Conservation (phyloP, 2,329 filamentous ascomycete species). For the Aureobasidium pullulans region DNA sequence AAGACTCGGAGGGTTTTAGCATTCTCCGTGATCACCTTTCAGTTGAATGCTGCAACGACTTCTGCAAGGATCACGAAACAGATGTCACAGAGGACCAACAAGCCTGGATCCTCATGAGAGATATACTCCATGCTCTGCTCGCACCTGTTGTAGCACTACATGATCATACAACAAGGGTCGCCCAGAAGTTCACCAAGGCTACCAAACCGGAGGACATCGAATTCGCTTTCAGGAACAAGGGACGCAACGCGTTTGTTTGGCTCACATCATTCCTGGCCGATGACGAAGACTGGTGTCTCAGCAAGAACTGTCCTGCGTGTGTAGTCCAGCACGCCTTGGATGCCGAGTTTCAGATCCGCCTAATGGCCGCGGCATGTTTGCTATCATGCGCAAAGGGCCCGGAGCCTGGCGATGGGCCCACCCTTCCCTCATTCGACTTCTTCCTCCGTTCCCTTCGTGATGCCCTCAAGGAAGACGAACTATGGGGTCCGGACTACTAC, state of each 20-base stretch:
- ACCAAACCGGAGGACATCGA: slow-evolving; percentile 46
- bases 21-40: slow-evolving; percentile 37
- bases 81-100: slow-evolving; percentile 28
- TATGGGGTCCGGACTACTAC: slow-evolving; percentile 39
- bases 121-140: slow-evolving; percentile 52
- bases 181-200: slow-evolving; percentile 42
- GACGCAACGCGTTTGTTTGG: slow-evolving; percentile 51
- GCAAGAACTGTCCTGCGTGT: slow-evolving; percentile 48
- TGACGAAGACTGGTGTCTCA: slow-evolving; percentile 49
- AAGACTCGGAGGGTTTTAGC: slow-evolving; percentile 35
- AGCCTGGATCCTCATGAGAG: slow-evolving; percentile 47
- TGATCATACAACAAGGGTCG: slow-evolving; percentile 47
- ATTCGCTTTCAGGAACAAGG: slow-evolving; percentile 49
- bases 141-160: slow-evolving; percentile 52
- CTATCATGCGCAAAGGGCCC: slow-evolving; percentile 36
- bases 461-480: slow-evolving; percentile 35
- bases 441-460: slow-evolving; percentile 36
- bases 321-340: slow-evolving; percentile 36
- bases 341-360: slow-evolving; percentile 41
- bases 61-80: slow-evolving; percentile 36
- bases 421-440: slow-evolving; percentile 30
- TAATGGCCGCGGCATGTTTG: slow-evolving; percentile 41
- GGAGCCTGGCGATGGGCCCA: slow-evolving; percentile 27
- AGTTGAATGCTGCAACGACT: slow-evolving; percentile 32
- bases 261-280: slow-evolving; percentile 54